These are phyloP conservation scores for Penicillium sp. DNA, from an alignment of 2,329 filamentous ascomycete species.

Conservation along the genomic window DNA sequence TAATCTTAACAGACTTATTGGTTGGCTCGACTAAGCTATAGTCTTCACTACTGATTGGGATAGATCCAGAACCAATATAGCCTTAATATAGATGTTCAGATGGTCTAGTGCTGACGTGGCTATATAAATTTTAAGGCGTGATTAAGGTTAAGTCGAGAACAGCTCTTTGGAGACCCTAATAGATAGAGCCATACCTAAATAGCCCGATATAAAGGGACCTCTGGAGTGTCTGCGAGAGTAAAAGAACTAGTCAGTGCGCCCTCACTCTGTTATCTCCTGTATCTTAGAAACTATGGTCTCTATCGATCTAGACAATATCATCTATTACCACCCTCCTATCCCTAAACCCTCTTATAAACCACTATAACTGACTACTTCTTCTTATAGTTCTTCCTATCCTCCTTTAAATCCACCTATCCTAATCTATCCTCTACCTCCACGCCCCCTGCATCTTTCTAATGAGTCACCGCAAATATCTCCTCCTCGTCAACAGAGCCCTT, in stretches of 20 bases:
- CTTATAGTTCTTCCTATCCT: neutral
- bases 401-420: neutral
- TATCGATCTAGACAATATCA: constrained; percentile 8
- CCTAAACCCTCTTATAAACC: constrained; percentile 6
- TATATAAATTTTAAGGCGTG: neutral
- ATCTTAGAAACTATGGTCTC: constrained; percentile 6
- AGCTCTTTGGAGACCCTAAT: neutral
- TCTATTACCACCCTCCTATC: constrained; percentile 7
- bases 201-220: constrained; percentile 3
- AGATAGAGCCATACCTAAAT: neutral
- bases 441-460: neutral
- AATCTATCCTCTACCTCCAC: constrained; percentile 1
- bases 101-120: neutral
- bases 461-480: neutral
- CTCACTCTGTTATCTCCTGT: constrained; percentile 1
- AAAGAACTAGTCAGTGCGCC: neutral
- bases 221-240: neutral
- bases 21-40: neutral
- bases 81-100: neutral
- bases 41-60: neutral
- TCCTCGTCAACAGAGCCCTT: neutral
- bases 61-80: neutral
- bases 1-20: neutral
- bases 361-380: constrained; percentile 1
- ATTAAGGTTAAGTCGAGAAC: neutral